phyloP scores from a whole-genome alignment of 257 asterid species.

The Scutellaria barbata region DNA sequence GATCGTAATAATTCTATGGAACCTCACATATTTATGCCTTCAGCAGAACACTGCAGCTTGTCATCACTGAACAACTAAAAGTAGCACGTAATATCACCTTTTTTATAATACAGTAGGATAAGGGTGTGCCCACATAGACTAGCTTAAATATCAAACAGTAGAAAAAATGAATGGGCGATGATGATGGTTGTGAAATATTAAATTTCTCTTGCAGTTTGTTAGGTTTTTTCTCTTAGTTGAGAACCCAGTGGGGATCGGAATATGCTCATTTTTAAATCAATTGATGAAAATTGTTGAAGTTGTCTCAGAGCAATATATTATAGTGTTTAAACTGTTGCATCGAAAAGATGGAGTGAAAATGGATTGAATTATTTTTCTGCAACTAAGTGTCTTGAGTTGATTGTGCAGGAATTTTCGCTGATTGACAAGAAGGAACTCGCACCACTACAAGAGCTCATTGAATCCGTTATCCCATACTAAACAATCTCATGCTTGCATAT shows the following conservation, averaged over 20 bases:
- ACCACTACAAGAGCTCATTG: constrained; percentile 89
- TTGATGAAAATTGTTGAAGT: not conserved
- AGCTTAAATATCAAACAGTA: not conserved
- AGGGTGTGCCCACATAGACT: not conserved
- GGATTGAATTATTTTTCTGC: not conserved
- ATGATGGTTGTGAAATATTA: too few species aligned
- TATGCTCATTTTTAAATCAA: not conserved
- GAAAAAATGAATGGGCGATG: too few species aligned
- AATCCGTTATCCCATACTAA: constrained; percentile 77
- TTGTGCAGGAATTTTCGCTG: constrained; percentile 80
- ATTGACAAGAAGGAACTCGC: constrained; percentile 96
- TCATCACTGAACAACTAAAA: not conserved
- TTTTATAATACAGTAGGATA: too few species aligned
- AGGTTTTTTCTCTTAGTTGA: not conserved
- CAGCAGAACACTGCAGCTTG: not conserved
- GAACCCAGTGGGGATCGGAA: not conserved
- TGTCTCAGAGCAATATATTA: not conserved
- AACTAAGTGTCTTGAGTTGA: constrained; percentile 6
- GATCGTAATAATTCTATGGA: constrained; percentile 3
- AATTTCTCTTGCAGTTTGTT: not conserved
- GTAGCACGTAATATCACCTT: too few species aligned
- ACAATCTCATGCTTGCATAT: constrained; percentile 27
- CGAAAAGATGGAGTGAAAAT: not conserved
- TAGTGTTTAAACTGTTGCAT: not conserved
- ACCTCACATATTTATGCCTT: not conserved